phyloP scores from a whole-genome alignment of 2,329 filamentous ascomycete species.

The Sporothrix sp. region DNA sequence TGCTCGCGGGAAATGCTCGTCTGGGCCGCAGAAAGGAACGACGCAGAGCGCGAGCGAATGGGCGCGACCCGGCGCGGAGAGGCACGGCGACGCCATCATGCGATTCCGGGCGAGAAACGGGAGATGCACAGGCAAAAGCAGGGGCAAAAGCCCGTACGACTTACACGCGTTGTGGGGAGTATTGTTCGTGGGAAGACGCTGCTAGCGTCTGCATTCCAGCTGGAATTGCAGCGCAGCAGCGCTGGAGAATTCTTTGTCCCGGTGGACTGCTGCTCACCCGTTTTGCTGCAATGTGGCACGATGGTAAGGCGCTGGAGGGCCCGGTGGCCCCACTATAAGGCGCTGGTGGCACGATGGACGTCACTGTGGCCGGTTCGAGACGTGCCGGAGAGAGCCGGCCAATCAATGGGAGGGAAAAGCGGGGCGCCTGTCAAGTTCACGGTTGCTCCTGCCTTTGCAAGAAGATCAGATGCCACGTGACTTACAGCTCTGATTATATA shows the following conservation, averaged over 20 bases:
- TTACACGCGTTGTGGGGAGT: neutral
- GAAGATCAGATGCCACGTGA: no score
- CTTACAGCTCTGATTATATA: no score
- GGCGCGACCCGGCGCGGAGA: no score
- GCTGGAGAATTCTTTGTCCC: no score
- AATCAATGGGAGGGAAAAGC: neutral
- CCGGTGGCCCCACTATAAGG: constrained; percentile 8
- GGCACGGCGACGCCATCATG: constrained; percentile 8
- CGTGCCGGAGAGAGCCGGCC: constrained; percentile 6
- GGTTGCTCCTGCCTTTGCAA: no score
- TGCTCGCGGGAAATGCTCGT: no score
- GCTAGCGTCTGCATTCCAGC: no score
- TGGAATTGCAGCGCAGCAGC: no score
- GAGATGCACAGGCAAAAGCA: constrained; percentile 10
- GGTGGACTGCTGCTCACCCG: neutral
- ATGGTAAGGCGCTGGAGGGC: constrained; percentile 3
- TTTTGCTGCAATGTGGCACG: constrained; percentile 8
- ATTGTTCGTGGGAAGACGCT: no score
- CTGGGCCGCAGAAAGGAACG: no score
- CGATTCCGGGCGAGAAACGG: constrained; percentile 8
- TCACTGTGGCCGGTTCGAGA: constrained; percentile 6
- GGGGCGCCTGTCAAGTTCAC: neutral
- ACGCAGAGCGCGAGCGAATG: neutral
- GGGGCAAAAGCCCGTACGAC: neutral
- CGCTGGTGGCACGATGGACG: constrained; percentile 11